Base-by-base conservation (phyloP, 768 basidiomycete species). In the Tylopilus plumbeoviolaceoides region DNA sequence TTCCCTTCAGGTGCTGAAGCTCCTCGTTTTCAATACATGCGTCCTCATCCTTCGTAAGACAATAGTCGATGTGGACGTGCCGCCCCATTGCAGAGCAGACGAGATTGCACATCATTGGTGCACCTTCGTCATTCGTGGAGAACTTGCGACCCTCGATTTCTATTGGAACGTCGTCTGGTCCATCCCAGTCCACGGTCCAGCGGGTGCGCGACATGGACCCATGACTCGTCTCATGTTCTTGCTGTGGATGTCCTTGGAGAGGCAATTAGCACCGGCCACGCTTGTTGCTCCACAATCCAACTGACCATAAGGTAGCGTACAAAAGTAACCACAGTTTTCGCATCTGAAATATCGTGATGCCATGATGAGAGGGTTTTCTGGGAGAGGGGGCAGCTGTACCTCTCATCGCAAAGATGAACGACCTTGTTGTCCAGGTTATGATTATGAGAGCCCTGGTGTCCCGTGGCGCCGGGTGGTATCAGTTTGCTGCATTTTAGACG, bases 91-190 rank as follows among this genome's bases (percentile, higher is more conserved):
- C 67, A 1, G 74, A 71, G 56, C 81, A 85, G 38, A 81, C 63
- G 18, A 83, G 70, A 43, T 74, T 83, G 59, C 84, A 84, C 72
- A 84, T 73, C 79, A 84, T 81, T 0, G 83, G 83, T 1, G 81
- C 81, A 8, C 83, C 81, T 39, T 80, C 78, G 46, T 82, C 80
- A 21, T 75, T 73, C 0, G 76, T 57, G 12, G 73, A 78, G 61
- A 82, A 85, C 53, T 73, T 78, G 51, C 75, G 75, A 3, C 83
- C 83, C 51, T 78, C 74, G 4, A 84, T 66, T 56, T 85, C 84
- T 1, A 83, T 49, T 2, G 68, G 62, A 1, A 71, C 73, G 17
- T 74, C 79, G 9, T 81, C 77, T 1, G 75, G 73, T 1, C 76
- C 78, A 47, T 83, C 81, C 30, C 30, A 30, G 30, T 30, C 30